Percentiles rank a stretch among this genome's conserved stretches.
Evolutionary conservation across 805 yeast genomes (phyloP).

Genomic region (Priceomyces carsonii): DNA sequence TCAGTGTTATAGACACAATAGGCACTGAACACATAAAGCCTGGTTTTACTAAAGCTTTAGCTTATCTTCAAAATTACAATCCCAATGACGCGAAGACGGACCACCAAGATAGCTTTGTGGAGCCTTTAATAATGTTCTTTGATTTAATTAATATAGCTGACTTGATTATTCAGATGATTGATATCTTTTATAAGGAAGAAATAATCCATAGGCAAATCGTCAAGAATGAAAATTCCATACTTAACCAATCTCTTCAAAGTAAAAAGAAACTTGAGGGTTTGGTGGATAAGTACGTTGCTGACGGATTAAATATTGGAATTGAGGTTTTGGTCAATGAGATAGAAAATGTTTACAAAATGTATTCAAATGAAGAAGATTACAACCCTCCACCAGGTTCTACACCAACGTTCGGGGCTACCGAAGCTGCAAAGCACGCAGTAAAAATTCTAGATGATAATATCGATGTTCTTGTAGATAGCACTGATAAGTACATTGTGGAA

Average conservation of each 20-base stretch:
- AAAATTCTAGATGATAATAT: slow-evolving; percentile 69
- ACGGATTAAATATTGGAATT: slow-evolving; percentile 89
- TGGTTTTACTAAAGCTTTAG: slow-evolving; percentile 82
- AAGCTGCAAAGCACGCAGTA: slow-evolving; percentile 65
- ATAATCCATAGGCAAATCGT: slow-evolving; percentile 58
- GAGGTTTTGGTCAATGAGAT: slow-evolving; percentile 85
- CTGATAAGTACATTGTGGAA: slow-evolving; percentile 85
- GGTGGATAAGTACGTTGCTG: slow-evolving; percentile 88
- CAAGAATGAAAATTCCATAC: slow-evolving; percentile 71
- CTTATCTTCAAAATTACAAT: slow-evolving; percentile 67
- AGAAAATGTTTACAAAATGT: slow-evolving; percentile 56
- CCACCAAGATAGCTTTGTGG: slow-evolving; percentile 48
- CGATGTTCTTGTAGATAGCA: slow-evolving; percentile 70
- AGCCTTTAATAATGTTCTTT: slow-evolving; percentile 82
- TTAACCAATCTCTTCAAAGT: slow-evolving; percentile 72
- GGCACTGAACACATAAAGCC: slow-evolving; percentile 75
- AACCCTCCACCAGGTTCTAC: slow-evolving; percentile 41
- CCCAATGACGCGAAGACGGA: slow-evolving; percentile 41
- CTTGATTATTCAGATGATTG: slow-evolving; percentile 86
- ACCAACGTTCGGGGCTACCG: slow-evolving; percentile 42
- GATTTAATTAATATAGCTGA: slow-evolving; percentile 94
- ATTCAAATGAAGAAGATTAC: slow-evolving; percentile 63
- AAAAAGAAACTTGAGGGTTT: slow-evolving; percentile 80
- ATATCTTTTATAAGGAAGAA: slow-evolving; percentile 87
- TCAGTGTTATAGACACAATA: slow-evolving; percentile 59